phyloP scores from a whole-genome alignment of 1,284 basidiomycete species.

The Ceratobasidium sp. region DNA sequence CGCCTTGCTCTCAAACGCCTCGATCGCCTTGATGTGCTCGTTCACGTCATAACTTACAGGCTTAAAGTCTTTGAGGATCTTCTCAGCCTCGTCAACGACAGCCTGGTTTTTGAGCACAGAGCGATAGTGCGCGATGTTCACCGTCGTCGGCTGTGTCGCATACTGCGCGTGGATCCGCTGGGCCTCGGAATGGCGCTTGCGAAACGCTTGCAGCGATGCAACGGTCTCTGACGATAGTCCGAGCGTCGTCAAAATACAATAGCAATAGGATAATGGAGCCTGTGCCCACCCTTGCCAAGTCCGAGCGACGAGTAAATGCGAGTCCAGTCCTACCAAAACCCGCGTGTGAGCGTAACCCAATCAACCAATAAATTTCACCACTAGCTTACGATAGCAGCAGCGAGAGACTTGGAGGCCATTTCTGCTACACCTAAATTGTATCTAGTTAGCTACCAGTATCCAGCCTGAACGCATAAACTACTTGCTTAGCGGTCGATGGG shows the following conservation, averaged over 20 bases:
- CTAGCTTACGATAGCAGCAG: slow-evolving; percentile 66
- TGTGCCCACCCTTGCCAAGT: slow-evolving; percentile 81
- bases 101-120: slow-evolving; percentile 91
- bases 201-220: slow-evolving; percentile 90
- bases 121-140: slow-evolving; percentile 93
- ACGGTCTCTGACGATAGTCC: slow-evolving; percentile 74
- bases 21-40: slow-evolving; percentile 93
- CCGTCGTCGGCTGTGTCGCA: slow-evolving; percentile 75
- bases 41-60: slow-evolving; percentile 95
- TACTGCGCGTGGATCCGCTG: slow-evolving; percentile 77
- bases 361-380: slow-evolving; percentile 34
- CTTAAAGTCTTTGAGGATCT: slow-evolving; percentile 89
- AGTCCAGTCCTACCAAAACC: slow-evolving; percentile 77
- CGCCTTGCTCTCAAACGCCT: slow-evolving; percentile 96
- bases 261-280: not conserved
- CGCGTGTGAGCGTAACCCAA: slow-evolving; percentile 38
- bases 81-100: slow-evolving; percentile 92
- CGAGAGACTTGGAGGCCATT: slow-evolving; percentile 86
- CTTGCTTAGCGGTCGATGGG: slow-evolving; percentile 22
- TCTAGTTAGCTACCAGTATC: not conserved
- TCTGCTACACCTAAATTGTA: slow-evolving; percentile 28
- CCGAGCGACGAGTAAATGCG: slow-evolving; percentile 90
- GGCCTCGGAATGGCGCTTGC: slow-evolving; percentile 92
- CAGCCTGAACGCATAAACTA: not conserved
- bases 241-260: not conserved